Evolutionary conservation across 2,329 filamentous ascomycete genomes (phyloP).

Genomic region (Fusarium begoniae): DNA sequence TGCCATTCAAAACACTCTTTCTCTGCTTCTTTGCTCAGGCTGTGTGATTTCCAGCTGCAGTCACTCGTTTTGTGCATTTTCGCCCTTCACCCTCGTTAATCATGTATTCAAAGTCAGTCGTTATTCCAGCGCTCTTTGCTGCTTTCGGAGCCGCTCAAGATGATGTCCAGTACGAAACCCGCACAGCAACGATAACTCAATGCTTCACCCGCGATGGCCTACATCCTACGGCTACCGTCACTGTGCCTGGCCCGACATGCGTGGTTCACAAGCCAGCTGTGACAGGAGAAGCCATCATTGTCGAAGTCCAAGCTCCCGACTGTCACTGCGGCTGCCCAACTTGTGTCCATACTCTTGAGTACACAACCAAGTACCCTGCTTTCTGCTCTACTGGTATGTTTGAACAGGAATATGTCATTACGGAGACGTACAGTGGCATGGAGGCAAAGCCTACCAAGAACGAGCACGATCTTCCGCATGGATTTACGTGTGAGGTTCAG

Average conservation of each 20-base stretch:
- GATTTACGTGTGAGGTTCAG: slow-evolving; percentile 27
- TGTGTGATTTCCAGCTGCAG: neutral
- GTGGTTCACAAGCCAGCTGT: slow-evolving; percentile 7
- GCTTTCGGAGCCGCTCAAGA: neutral
- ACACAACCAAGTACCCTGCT: slow-evolving; percentile 7
- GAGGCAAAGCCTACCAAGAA: slow-evolving; percentile 6
- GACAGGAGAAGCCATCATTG: slow-evolving; percentile 16
- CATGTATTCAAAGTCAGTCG: slow-evolving; percentile 3
- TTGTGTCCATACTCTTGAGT: slow-evolving; percentile 22
- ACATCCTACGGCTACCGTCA: neutral
- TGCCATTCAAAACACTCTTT: neutral
- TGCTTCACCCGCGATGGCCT: slow-evolving; percentile 4
- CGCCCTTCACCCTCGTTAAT: neutral
- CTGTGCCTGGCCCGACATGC: neutral
- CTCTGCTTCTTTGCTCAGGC: too few relatives aligned
- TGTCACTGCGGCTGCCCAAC: slow-evolving; percentile 27
- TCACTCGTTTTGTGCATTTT: neutral
- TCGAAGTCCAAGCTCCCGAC: slow-evolving; percentile 24
- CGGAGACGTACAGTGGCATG: slow-evolving; percentile 25
- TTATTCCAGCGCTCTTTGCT: neutral
- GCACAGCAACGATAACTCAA: slow-evolving; percentile 25
- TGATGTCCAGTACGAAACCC: slow-evolving; percentile 3
- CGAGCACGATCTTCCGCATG: slow-evolving; percentile 11
- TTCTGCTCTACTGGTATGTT: slow-evolving; percentile 24
- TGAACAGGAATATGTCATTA: slow-evolving; percentile 25